Evolutionary conservation across 2,329 filamentous ascomycete genomes (phyloP), one percentile per base, ranked within the genome.

Genomic region (Ascosphaera acerosa): DNA sequence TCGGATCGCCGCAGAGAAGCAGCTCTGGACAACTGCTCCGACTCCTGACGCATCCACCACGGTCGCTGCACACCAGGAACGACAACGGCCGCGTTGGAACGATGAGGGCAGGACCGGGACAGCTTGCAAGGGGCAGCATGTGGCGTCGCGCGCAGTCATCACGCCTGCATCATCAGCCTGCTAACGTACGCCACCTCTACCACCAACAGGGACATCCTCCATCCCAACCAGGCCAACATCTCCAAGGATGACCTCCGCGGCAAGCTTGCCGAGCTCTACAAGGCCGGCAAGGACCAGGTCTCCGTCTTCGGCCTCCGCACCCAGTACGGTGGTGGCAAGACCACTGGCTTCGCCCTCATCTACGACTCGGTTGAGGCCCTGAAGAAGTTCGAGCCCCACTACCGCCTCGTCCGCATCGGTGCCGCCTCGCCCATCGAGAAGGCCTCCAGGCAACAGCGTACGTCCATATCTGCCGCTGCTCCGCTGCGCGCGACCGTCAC

Each of bases 301-400:
- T 82, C 74, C 59, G 81, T 91, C 59, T 97, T 97, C 59, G 87
- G 87, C 54, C 81, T 97, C 61, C 77, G 80, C 61, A 97, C 87
- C 50, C 84, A 94, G 59, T 97, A 76, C 58, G 87, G 87, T 84
- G 87, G 87, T 57, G 87, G 87, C 69, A 97, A 97, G 76, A 91
- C 78, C 60, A 94, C 84, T 45, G 87, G 87, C 51, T 97, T 97
- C 58, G 87, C 81, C 45, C 80, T 94, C 52, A 69, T 97, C 66
- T 97, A 97, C 72, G 87, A 97, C 64, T 90, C 78, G 45, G 65
- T 71, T 55, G 87, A 97, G 70, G 80, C 82, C 51, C 74, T 97
- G 74, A 92, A 92, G 78, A 94, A 94, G 66, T 97, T 94, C 62
- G 87, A 97, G 73, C 87, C 87, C 51, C 75, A 76, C 63, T 92